Evolutionary conservation across 441 rosid genomes (phyloP).

Genomic region (Lepidium campestre): DNA sequence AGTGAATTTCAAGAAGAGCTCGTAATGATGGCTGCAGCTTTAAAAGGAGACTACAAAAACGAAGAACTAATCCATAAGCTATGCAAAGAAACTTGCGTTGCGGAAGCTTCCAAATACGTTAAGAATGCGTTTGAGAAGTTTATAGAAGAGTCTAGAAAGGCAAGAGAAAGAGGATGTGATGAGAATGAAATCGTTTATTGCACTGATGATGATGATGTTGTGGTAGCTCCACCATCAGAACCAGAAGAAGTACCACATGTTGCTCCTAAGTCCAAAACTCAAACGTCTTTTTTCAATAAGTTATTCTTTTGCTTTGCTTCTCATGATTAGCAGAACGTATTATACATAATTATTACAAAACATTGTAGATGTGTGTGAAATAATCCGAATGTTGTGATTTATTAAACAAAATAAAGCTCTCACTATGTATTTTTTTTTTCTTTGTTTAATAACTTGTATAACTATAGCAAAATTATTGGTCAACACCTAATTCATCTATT

Average conservation of each 20-base stretch:
- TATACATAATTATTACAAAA: background rate
- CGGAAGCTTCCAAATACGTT: slow-evolving; percentile 45
- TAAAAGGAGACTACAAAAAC: slow-evolving; percentile 54
- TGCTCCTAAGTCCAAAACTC: background rate
- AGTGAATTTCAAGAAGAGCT: slow-evolving; percentile 73
- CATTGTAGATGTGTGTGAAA: background rate
- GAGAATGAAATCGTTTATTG: slow-evolving; percentile 30
- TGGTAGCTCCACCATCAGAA: slow-evolving; percentile 2
- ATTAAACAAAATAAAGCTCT: background rate
- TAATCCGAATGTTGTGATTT: background rate
- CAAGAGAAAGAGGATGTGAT: slow-evolving; percentile 37
- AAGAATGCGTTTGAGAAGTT: slow-evolving; percentile 44
- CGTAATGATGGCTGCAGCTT: slow-evolving; percentile 51
- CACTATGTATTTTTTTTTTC: background rate
- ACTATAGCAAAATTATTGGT: background rate
- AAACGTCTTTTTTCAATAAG: slow-evolving; percentile 36
- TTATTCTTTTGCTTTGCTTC: slow-evolving; percentile 58
- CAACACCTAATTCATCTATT: slow-evolving; percentile 1
- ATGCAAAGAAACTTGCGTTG: slow-evolving; percentile 53
- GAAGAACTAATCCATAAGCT: slow-evolving; percentile 41
- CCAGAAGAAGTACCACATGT: background rate
- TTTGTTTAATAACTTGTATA: background rate
- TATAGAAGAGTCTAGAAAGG: slow-evolving; percentile 37
- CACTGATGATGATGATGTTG: slow-evolving; percentile 7
- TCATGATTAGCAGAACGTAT: slow-evolving; percentile 28